Percentiles rank a stretch among this genome's conserved stretches.
These are phyloP conservation scores for Globisporangium ultimum DNA, from an alignment of 352 stramenopile species.

Conservation along the genomic window DNA sequence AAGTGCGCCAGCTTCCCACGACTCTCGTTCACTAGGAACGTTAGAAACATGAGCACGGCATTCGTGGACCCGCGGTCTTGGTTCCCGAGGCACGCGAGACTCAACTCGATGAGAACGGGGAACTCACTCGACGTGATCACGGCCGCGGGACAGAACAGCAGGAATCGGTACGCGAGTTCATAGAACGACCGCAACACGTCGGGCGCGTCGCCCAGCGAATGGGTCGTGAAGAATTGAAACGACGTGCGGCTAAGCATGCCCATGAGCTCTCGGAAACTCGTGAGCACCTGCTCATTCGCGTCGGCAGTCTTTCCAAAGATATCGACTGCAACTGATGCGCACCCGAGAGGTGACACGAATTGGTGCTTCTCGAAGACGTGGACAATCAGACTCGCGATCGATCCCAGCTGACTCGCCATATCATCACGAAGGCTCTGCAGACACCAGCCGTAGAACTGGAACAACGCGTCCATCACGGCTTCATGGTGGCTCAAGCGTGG, in stretches of 20 bases:
- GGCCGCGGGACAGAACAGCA: conserved; percentile 66
- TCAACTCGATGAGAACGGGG: conserved; percentile 54
- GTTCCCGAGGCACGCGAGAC: conserved; percentile 54
- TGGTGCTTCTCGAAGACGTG: conserved; percentile 49
- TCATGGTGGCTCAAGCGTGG: conserved; percentile 38
- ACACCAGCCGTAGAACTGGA: conserved; percentile 71
- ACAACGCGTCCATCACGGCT: conserved; percentile 48
- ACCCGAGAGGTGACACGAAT: conserved; percentile 65
- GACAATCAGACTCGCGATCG: conserved; percentile 55
- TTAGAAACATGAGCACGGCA: conserved; percentile 64
- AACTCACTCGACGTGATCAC: conserved; percentile 57
- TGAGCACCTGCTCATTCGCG: conserved; percentile 32
- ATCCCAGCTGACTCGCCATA: conserved; percentile 44
- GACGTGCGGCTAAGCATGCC: conserved; percentile 52
- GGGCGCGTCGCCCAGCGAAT: conserved; percentile 52
- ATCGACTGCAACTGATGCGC: conserved; percentile 57
- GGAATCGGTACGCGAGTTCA: conserved; percentile 63
- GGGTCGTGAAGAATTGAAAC: conserved; percentile 62
- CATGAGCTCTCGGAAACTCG: conserved; percentile 56
- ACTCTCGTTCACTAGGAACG: conserved; percentile 57
- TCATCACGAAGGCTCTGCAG: conserved; percentile 59
- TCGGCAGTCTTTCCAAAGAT: conserved; percentile 52
- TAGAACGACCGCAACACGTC: conserved; percentile 67
- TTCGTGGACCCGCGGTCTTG: conserved; percentile 66
- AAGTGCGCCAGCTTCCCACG: conserved; percentile 40